Evolutionary conservation across 345 rosid genomes (phyloP).

Genomic region (Boechera stricta): DNA sequence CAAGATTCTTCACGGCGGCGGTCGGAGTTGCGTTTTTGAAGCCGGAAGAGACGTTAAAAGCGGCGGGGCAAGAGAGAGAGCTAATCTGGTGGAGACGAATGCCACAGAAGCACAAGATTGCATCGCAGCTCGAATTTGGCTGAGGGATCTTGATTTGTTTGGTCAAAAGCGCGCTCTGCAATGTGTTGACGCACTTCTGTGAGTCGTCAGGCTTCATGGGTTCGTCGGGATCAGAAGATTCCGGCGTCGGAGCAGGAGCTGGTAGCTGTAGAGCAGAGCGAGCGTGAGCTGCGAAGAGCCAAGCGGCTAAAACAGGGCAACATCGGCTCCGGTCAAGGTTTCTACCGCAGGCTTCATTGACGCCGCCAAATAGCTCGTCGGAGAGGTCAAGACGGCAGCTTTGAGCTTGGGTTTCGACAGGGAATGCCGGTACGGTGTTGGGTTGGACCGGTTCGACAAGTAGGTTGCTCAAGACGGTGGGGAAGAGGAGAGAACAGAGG

Average conservation of each 20-base stretch:
- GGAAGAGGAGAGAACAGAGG: slow-evolving; percentile 34
- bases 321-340: slow-evolving; percentile 92
- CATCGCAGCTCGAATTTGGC: slow-evolving; percentile 84
- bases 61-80: slow-evolving; percentile 94
- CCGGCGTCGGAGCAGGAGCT: slow-evolving; percentile 62
- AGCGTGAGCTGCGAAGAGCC: slow-evolving; percentile 98
- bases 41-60: slow-evolving; percentile 76
- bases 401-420: slow-evolving; percentile 68
- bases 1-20: slow-evolving; percentile 81
- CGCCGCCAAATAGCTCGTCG: slow-evolving; percentile 96
- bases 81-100: slow-evolving; percentile 94
- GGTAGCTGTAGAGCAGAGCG: slow-evolving; percentile 78
- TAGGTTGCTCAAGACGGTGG: slow-evolving; percentile 51
- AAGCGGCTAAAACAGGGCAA: slow-evolving; percentile 94
- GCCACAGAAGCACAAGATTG: slow-evolving; percentile 92
- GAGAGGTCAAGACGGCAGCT: slow-evolving; percentile 90
- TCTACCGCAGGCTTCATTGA: slow-evolving; percentile 80
- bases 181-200: slow-evolving; percentile 90
- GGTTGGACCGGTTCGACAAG: slow-evolving; percentile 63
- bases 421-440: slow-evolving; percentile 89
- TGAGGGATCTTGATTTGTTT: slow-evolving; percentile 85
- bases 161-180: slow-evolving; percentile 75
- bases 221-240: slow-evolving; percentile 54
- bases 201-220: slow-evolving; percentile 98
- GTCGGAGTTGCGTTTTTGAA: slow-evolving; percentile 84